Percentiles rank a stretch among this genome's conserved stretches.
Conservation (phyloP, 140 eudicot species). For the Erigeron philadelphicus region DNA sequence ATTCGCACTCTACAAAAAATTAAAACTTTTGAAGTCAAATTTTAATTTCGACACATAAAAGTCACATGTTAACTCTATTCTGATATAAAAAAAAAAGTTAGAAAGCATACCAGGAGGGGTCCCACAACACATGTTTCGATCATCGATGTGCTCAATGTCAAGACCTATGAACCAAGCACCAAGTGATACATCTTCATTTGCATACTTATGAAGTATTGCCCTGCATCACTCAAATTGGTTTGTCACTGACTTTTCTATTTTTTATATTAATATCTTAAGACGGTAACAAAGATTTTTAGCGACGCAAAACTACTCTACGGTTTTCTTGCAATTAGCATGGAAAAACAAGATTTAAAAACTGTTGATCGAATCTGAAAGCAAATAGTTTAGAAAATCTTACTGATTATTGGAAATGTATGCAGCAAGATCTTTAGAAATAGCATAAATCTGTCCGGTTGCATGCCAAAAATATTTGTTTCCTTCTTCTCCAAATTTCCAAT, state of each 20-base stretch:
- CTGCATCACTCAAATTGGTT: constrained; percentile 27
- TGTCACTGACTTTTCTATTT: background rate
- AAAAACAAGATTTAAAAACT: constrained; percentile 3
- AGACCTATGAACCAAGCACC: constrained; percentile 69
- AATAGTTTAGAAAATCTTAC: constrained; percentile 31
- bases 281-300: background rate
- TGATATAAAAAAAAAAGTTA: background rate
- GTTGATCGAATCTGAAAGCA: background rate
- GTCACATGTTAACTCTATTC: constrained; percentile 11
- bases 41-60: constrained; percentile 7
- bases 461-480: constrained; percentile 66
- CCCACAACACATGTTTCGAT: constrained; percentile 62
- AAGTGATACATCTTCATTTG: constrained; percentile 64
- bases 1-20: constrained; percentile 41
- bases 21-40: constrained; percentile 13
- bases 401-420: constrained; percentile 46
- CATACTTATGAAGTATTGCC: constrained; percentile 49
- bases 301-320: background rate
- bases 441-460: constrained; percentile 72
- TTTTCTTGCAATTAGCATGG: constrained; percentile 1
- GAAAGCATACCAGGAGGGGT: constrained; percentile 51
- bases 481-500: constrained; percentile 64
- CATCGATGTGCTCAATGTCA: constrained; percentile 58
- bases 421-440: constrained; percentile 65
- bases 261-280: background rate